Conservation (phyloP, 2,329 filamentous ascomycete genomes). For the Calonectria fujianensis region DNA sequence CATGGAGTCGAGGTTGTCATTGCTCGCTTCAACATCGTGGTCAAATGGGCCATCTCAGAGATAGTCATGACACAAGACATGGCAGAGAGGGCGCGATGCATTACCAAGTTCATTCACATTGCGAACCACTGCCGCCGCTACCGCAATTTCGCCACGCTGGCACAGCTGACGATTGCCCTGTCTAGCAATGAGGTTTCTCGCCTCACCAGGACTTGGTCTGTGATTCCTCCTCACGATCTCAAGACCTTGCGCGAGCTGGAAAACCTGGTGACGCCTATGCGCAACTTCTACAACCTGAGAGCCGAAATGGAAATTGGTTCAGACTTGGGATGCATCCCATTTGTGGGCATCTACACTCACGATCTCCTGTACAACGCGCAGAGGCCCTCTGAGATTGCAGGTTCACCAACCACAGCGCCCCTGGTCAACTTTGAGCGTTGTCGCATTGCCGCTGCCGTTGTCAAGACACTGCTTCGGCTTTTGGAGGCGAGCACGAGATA, state of each 20-base stretch:
- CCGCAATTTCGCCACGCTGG: constrained; percentile 89
- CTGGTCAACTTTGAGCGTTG: constrained; percentile 90
- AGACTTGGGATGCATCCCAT: constrained; percentile 86
- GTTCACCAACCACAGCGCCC: constrained; percentile 78
- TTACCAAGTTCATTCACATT: constrained; percentile 89
- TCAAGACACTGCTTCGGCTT: constrained; percentile 87
- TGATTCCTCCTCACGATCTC: constrained; percentile 80
- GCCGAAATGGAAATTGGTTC: constrained; percentile 84
- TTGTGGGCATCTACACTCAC: constrained; percentile 89
- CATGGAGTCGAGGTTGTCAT: constrained; percentile 89
- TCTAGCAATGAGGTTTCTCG: constrained; percentile 83
- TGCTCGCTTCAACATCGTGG: constrained; percentile 90
- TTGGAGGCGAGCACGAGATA: constrained; percentile 87
- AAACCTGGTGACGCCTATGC: constrained; percentile 82
- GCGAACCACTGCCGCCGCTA: constrained; percentile 84
- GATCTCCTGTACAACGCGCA: constrained; percentile 89
- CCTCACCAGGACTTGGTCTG: constrained; percentile 81
- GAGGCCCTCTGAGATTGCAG: constrained; percentile 83
- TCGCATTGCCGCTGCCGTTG: constrained; percentile 83
- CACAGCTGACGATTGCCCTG: constrained; percentile 85
- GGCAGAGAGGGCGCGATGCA: constrained; percentile 83
- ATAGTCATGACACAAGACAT: constrained; percentile 83
- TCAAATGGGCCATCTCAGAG: constrained; percentile 90
- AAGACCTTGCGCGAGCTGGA: constrained; percentile 82
- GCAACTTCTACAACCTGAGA: constrained; percentile 85